phyloP scores from a whole-genome alignment of 805 yeast species.

The Zygotorulaspora sp. region DNA sequence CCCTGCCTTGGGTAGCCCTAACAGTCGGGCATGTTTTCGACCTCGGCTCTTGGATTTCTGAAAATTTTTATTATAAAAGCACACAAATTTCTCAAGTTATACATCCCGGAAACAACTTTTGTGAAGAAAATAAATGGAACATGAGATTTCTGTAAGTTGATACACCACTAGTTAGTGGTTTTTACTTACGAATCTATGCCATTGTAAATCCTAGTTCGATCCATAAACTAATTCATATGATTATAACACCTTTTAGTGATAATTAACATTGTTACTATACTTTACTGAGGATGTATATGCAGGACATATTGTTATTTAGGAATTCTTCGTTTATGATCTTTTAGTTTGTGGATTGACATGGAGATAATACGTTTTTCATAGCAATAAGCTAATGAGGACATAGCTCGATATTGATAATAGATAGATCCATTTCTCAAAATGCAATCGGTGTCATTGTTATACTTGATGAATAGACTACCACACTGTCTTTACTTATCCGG shows the following conservation, averaged over 20 bases:
- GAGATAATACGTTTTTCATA: no score
- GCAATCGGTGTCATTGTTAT: conserved; percentile 3
- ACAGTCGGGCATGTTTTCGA: no score
- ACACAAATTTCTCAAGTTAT: no score
- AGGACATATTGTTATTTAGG: conserved; percentile 61
- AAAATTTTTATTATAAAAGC: neutral
- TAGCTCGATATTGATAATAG: conserved; percentile 24
- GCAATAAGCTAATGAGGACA: conserved; percentile 30
- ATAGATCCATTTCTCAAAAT: neutral
- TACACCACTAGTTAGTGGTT: neutral
- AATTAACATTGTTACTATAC: conserved; percentile 20
- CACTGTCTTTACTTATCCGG: conserved; percentile 36
- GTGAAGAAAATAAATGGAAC: no score
- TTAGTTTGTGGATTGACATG: conserved; percentile 9
- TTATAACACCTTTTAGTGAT: conserved; percentile 31
- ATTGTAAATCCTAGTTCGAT: no score
- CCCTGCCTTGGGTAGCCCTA: no score
- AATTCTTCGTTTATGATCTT: conserved; percentile 73
- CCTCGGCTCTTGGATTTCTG: no score
- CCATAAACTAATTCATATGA: conserved; percentile 25
- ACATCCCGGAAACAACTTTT: no score
- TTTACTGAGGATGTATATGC: conserved; percentile 72
- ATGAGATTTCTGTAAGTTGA: neutral
- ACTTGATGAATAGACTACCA: conserved; percentile 40
- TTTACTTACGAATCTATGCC: neutral